A percentile compares a stretch with the other conserved stretches of the same genome.
These are phyloP conservation scores for Usnea hakonensis DNA, from an alignment of 495 filamentous ascomycete genomes.

Conservation along the genomic window DNA sequence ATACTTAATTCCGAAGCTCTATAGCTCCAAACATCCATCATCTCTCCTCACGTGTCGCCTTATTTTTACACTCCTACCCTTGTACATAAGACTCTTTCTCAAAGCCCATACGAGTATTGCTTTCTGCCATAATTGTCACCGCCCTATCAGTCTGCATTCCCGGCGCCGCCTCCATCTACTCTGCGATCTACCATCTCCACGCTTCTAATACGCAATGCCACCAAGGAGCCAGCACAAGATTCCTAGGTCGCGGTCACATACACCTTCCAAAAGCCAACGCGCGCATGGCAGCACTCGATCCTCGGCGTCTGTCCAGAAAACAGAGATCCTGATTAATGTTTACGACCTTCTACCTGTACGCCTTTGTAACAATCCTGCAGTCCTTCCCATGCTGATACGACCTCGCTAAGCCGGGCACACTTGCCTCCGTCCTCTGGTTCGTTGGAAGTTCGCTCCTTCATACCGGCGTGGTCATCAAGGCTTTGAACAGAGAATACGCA, in stretches of 20 bases:
- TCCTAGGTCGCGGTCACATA: background rate
- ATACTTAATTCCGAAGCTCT: too few relatives aligned
- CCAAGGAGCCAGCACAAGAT: background rate
- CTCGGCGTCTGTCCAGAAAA: constrained; percentile 55
- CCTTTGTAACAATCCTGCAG: constrained; percentile 7
- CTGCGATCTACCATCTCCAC: background rate
- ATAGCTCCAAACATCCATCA: background rate
- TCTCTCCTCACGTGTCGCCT: background rate
- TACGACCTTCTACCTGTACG: constrained; percentile 70
- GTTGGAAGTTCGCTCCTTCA: constrained; percentile 66
- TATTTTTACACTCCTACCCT: background rate
- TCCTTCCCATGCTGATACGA: constrained; percentile 5
- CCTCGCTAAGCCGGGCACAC: constrained; percentile 49
- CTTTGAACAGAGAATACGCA: constrained; percentile 63
- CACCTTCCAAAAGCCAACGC: background rate
- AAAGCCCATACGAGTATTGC: too few relatives aligned
- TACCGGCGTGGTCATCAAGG: constrained; percentile 62
- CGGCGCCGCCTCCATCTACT: background rate
- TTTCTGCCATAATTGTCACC: too few relatives aligned
- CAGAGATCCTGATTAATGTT: constrained; percentile 67
- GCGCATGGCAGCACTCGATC: constrained; percentile 36
- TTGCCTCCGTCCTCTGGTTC: constrained; percentile 63
- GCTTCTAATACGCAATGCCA: background rate
- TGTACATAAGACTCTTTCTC: background rate
- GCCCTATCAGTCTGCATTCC: too few relatives aligned